Conservation (phyloP, 192 early-diverging fungal genomes). For the Cladochytrium replicatum region DNA sequence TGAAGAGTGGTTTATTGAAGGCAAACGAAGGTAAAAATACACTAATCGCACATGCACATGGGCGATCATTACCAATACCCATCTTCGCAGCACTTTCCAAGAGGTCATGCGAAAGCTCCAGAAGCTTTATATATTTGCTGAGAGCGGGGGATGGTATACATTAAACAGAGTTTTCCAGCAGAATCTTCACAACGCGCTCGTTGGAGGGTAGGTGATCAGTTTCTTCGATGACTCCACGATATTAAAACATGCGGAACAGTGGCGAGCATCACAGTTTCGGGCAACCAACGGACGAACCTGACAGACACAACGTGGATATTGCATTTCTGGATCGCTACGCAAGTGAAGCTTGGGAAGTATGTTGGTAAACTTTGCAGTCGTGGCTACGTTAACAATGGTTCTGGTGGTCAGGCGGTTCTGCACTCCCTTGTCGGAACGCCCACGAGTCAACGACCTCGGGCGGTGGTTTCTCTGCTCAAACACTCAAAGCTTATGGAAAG, state of each 20-base stretch:
- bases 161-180: conserved; percentile 31
- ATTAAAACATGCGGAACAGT: too few relatives aligned
- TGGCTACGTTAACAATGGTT: not conserved
- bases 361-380: not conserved
- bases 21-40: conserved; percentile 6
- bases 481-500: conserved; percentile 65
- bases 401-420: conserved; percentile 48
- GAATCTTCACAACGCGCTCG: conserved; percentile 34
- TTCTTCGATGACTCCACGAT: not conserved
- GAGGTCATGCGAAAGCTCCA: conserved; percentile 59
- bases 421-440: conserved; percentile 89
- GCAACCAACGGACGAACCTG: conserved; percentile 43
- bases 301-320: conserved; percentile 55
- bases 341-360: conserved; percentile 71
- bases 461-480: conserved; percentile 64
- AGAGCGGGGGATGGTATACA: conserved; percentile 34
- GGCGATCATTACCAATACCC: not conserved
- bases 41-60: conserved; percentile 13
- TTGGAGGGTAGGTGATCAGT: conserved; percentile 24
- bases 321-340: conserved; percentile 72
- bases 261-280: conserved; percentile 85
- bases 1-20: conserved; percentile 45
- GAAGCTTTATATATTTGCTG: conserved; percentile 59
- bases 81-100: conserved; percentile 37
- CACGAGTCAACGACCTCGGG: conserved; percentile 48